Conservation (phyloP, 768 basidiomycete genomes). For the Nevesoporus exiguus region DNA sequence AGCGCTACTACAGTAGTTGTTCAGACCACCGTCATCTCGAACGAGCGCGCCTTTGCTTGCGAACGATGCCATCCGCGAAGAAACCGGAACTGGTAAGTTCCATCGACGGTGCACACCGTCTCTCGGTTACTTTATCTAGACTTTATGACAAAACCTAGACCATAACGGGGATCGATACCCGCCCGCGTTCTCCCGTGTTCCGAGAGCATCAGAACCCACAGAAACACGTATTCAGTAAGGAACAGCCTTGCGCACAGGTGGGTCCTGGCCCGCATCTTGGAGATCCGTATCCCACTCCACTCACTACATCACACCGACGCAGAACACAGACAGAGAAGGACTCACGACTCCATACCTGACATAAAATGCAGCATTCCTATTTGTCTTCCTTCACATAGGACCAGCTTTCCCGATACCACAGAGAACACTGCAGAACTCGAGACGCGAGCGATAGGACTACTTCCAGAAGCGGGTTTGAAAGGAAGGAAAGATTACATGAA, state of each 20-base stretch:
- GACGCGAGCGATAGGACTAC: not conserved
- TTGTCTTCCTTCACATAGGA: no score
- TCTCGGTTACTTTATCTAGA: not conserved
- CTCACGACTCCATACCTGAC: no score
- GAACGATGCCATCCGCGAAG: not conserved
- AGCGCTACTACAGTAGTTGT: no score
- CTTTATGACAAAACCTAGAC: not conserved
- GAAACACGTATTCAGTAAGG: not conserved
- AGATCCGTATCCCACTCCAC: no score
- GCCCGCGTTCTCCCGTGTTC: not conserved
- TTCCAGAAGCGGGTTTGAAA: not conserved
- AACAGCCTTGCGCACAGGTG: no score
- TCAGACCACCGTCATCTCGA: not conserved
- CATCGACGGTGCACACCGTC: not conserved
- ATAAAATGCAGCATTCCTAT: no score
- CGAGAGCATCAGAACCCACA: not conserved
- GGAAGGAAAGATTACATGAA: not conserved
- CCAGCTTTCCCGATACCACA: no score
- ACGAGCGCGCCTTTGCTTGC: not conserved
- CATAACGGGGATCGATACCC: not conserved
- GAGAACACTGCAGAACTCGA: not conserved
- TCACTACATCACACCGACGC: no score
- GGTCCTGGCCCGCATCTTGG: no score
- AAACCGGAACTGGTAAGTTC: not conserved
- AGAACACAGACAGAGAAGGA: no score